Percentiles rank a stretch among this genome's conserved stretches.
Evolutionary conservation across 2,329 filamentous ascomycete genomes (phyloP).

Genomic region (Coleophoma eucalyptorum): DNA sequence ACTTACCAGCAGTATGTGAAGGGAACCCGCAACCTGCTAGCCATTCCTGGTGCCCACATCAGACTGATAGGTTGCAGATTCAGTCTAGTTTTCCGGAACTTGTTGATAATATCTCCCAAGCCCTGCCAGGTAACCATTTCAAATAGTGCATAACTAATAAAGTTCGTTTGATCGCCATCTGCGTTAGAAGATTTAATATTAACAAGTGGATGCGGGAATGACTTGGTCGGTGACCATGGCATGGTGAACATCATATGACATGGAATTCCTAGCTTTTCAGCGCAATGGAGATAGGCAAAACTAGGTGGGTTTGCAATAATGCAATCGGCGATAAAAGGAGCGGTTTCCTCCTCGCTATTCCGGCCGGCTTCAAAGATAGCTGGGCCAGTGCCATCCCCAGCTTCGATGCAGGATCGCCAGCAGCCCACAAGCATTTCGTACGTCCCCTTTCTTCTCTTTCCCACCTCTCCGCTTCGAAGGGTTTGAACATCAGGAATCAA

Average conservation of each 20-base stretch:
- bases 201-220: conserved; percentile 37
- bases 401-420: conserved; percentile 78
- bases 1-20: conserved; percentile 2
- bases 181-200: conserved; percentile 32
- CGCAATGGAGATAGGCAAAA: conserved; percentile 49
- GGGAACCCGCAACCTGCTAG: conserved; percentile 1
- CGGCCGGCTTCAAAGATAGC: too few species aligned
- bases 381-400: conserved; percentile 13
- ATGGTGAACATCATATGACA: conserved; percentile 35
- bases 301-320: conserved; percentile 22
- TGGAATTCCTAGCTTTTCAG: conserved; percentile 54
- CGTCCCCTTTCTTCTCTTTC: conserved; percentile 66
- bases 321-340: conserved; percentile 20
- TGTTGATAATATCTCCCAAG: conserved; percentile 72
- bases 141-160: conserved; percentile 40
- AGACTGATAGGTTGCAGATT: conserved; percentile 2
- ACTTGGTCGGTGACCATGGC: conserved; percentile 1
- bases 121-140: conserved; percentile 45
- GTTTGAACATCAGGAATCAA: conserved; percentile 76
- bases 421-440: conserved; percentile 76
- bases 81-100: background rate
- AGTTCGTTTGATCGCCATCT: conserved; percentile 30
- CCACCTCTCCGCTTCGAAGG: conserved; percentile 69
- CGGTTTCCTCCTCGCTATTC: too few species aligned
- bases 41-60: conserved; percentile 1